Base-by-base conservation (phyloP, 345 rosid genomes). In the Boechera stricta region DNA sequence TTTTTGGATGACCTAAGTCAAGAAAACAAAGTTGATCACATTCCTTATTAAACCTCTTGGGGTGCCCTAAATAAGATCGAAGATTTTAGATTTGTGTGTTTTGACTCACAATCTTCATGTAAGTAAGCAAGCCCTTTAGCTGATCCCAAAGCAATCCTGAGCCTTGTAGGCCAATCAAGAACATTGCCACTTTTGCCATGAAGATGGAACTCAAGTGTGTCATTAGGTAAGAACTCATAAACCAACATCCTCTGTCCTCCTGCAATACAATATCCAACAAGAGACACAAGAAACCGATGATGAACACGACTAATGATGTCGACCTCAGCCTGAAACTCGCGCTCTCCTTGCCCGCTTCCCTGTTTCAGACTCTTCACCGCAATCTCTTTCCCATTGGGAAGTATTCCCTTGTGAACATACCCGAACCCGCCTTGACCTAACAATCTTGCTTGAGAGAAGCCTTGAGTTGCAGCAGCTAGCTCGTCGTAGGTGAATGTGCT, bases 81-180 rank as follows among this genome's bases (percentile, higher is more conserved):
- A 39, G 42, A 66, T 26, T 31, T 64, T 2, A 5, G n/a, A 9
- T 10, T 47, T 24, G 8, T 12, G 24, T 77, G 5, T 44, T 12
- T 47, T 31, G 4, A 69, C 97, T 80, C 81, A 95, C 99, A 95
- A 64, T 90, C 99, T 86, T 95, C 99, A 79, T 95, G 99, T 45
- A 95, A 84, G 79, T 92, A 95, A 52, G 97, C 97, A 79, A 95
- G 92, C 38, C 99, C 99, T 72, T 84, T 92, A 33, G 99, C 97
- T 38, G 98, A 84, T 21, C 99, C 99, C 75, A 95, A 35, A 49
- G 99, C 96, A 76, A 95, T 88, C 78, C 67, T 88, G 57, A 90
- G 81, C 80, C 99, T 92, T 3, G 86, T 86, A 9, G 91, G 75
- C 93, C 95, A 91, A 61, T 87, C 97, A 92, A 92, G 81, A 44